Evolutionary conservation across 768 basidiomycete genomes (phyloP).

Genomic region (Amyloporia xantha): DNA sequence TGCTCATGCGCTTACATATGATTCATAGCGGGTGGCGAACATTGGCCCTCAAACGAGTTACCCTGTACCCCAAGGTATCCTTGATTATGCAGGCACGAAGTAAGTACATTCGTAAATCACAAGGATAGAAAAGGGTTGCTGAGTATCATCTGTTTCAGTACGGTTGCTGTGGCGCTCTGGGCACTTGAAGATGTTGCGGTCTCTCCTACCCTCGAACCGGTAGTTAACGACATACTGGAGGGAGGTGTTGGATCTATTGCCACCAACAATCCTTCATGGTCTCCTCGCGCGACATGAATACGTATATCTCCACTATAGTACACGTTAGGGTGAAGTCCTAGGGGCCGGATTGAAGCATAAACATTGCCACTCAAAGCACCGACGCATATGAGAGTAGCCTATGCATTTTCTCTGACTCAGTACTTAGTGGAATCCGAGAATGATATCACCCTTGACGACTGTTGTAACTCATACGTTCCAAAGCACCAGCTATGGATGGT

Average conservation of each 20-base stretch:
- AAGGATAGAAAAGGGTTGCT: not conserved
- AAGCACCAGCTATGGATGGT: no score
- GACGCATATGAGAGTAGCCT: no score
- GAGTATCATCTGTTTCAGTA: conserved; percentile 12
- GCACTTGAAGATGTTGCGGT: conserved; percentile 45
- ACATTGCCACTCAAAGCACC: no score
- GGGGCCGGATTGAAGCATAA: no score
- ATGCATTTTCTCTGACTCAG: no score
- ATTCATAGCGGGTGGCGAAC: conserved; percentile 23
- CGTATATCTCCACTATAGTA: no score
- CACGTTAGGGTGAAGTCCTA: no score
- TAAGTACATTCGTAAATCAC: conserved; percentile 25
- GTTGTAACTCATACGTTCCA: no score
- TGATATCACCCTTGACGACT: no score
- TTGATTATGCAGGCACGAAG: conserved; percentile 70
- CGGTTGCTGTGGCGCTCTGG: conserved; percentile 59
- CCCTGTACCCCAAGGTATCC: conserved; percentile 78
- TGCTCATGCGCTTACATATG: not conserved
- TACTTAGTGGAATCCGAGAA: no score
- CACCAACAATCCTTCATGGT: conserved; percentile 54
- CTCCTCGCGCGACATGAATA: conserved; percentile 7
- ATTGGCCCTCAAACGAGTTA: conserved; percentile 64
- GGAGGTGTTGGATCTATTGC: conserved; percentile 58
- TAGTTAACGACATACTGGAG: conserved; percentile 50
- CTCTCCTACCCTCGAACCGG: conserved; percentile 46